Evolutionary conservation across 2,329 filamentous ascomycete species (phyloP).

Genomic region (Penicillium nordicum): DNA sequence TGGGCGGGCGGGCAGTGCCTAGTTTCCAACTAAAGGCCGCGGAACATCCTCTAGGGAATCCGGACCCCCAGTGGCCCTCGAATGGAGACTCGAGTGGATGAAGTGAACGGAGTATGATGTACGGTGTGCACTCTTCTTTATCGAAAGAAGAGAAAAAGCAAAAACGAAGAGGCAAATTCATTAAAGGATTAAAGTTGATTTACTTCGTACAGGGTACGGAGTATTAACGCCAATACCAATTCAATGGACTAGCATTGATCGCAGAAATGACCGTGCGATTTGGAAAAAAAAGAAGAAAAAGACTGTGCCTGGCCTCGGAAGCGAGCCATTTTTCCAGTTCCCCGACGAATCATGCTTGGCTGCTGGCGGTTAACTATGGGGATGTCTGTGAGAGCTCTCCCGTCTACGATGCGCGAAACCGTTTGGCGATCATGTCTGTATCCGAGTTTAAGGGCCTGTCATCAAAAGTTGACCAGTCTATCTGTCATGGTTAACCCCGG

Average conservation of each 20-base stretch:
- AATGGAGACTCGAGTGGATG: not conserved
- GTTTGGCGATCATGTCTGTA: slow-evolving; percentile 24
- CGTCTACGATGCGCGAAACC: slow-evolving; percentile 18
- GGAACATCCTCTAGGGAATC: slow-evolving; percentile 21
- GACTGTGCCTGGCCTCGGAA: not conserved
- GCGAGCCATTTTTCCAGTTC: slow-evolving; percentile 1
- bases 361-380: not conserved
- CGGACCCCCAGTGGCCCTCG: slow-evolving; percentile 7
- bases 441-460: slow-evolving; percentile 6
- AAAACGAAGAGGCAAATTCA: slow-evolving; percentile 2
- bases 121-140: not conserved
- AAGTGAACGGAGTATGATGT: not conserved
- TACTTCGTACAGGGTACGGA: not conserved
- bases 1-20: slow-evolving; percentile 29
- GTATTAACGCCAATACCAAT: not conserved
- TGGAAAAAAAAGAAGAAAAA: slow-evolving; percentile 1
- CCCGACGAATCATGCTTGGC: slow-evolving; percentile 20
- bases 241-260: not conserved
- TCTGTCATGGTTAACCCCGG: slow-evolving; percentile 9
- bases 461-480: slow-evolving; percentile 10
- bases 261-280: slow-evolving; percentile 11
- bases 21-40: slow-evolving; percentile 17
- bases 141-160: not conserved
- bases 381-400: not conserved
- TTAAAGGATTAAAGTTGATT: not conserved